Evolutionary conservation across 1,139 yeast species (phyloP).

Genomic region (Suhomyces atakaporum): DNA sequence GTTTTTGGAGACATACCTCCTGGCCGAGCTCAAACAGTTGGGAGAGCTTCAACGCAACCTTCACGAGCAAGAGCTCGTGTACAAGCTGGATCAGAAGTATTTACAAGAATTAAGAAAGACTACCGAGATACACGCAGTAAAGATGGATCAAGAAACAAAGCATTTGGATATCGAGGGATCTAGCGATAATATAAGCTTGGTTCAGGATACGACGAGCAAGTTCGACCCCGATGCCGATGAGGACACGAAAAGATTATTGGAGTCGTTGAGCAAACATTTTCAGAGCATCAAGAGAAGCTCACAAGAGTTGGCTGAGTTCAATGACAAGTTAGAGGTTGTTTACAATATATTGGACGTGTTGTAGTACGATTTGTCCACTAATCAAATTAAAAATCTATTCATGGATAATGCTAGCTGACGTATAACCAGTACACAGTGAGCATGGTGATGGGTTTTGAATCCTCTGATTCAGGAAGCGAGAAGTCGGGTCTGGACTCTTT

Average conservation of each 20-base stretch:
- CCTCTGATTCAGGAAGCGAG: conserved; percentile 1
- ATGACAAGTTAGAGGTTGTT: conserved; percentile 30
- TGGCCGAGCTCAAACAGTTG: conserved; percentile 45
- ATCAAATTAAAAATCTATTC: no score
- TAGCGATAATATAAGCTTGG: conserved; percentile 4
- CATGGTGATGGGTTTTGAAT: conserved; percentile 14
- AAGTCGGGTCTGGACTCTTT: no score
- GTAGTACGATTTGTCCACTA: no score
- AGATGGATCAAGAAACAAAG: conserved; percentile 13
- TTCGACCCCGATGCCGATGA: conserved; percentile 32
- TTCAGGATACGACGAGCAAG: background rate
- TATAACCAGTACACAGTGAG: conserved; percentile 37
- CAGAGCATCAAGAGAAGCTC: conserved; percentile 22
- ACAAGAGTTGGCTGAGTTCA: conserved; percentile 23
- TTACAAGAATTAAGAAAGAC: conserved; percentile 26
- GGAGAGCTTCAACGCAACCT: conserved; percentile 34
- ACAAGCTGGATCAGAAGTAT: conserved; percentile 37
- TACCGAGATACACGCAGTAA: conserved; percentile 10
- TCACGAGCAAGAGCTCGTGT: conserved; percentile 24
- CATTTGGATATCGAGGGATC: conserved; percentile 1
- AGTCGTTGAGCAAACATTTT: conserved; percentile 22
- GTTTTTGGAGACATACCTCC: conserved; percentile 40
- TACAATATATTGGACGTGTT: conserved; percentile 28
- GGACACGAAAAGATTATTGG: conserved; percentile 25
- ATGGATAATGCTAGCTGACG: conserved; percentile 18